Base-by-base conservation (phyloP, 2,329 filamentous ascomycete genomes). In the Stylonectria norvegica region DNA sequence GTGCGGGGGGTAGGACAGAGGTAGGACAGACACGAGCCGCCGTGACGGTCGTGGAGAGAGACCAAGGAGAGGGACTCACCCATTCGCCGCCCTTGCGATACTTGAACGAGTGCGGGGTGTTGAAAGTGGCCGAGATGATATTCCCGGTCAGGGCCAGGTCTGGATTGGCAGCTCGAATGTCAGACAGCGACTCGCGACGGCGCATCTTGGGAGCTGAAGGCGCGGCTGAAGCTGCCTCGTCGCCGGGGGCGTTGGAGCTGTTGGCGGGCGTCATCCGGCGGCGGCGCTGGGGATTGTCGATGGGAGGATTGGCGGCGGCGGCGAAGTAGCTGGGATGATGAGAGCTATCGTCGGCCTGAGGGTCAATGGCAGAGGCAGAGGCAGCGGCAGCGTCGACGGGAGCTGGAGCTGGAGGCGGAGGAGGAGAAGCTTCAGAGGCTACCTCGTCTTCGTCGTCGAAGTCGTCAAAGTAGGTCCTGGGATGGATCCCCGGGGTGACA, bases 121-220 rank as follows among this genome's bases (percentile, higher is more conserved):
- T 81, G 53, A 83, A 83, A 14, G 79, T 81, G 15, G 75, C 79
- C 2, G 80, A 83, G 50, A 84, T 82, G 52, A 83, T 75, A 60
- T 79, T 81, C n/a, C 80, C 80, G 47, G 71, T 81, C 36, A 84
- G 66, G 20, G 69, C 66, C 31, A 83, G 61, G 44, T 78, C 72
- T 7, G 79, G 79, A 50, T 79, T 75, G 40, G 71, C 71, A 40
- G 71, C 68, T 53, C 72, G 70, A 47, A 80, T 72, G 37, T 81
- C 76, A 18, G 71, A 66, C 38, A 82, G 61, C 23, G 76, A 78
- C 52, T 78, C 70, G 41, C 67, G 67, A 34, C 63, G 66, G 43
- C 68, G 69, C 62, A 69, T 71, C 36, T 6, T 32, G 30, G 5
- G 11, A 7, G 14, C 10, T n/a, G n/a, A n/a, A n/a, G n/a, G n/a